A percentile compares a stretch with the other conserved stretches of the same genome.
Evolutionary conservation across 2,329 filamentous ascomycete genomes (phyloP).

Genomic region (Aspergillus hiratsukae): DNA sequence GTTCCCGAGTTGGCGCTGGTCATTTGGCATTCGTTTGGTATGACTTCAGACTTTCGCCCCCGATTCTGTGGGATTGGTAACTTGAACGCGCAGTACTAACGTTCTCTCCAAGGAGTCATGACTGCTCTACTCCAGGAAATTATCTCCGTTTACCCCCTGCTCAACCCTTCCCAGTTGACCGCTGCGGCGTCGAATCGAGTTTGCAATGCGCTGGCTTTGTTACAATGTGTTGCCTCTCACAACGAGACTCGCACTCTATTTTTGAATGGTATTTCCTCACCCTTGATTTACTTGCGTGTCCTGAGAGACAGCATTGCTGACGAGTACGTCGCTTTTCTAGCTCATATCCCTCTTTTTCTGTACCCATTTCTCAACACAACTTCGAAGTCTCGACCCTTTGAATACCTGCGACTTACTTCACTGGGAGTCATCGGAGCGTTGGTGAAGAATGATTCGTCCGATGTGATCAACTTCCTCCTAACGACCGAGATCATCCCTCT

Average conservation of each 20-base stretch:
- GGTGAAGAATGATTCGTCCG: conserved; percentile 97
- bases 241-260: conserved; percentile 94
- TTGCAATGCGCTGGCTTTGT: conserved; percentile 90
- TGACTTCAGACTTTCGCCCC: conserved; percentile 21
- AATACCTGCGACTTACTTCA: conserved; percentile 92
- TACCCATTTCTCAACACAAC: conserved; percentile 99
- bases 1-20: conserved; percentile 94
- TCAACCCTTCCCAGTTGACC: conserved; percentile 95
- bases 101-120: conserved; percentile 71
- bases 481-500: conserved; percentile 98
- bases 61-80: background rate
- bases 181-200: conserved; percentile 96
- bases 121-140: conserved; percentile 96
- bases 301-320: background rate
- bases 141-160: conserved; percentile 93
- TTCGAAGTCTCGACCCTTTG: conserved; percentile 94
- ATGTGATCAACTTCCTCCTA: conserved; percentile 97
- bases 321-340: conserved; percentile 46
- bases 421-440: conserved; percentile 94
- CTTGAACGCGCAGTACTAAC: background rate
- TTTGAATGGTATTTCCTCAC: conserved; percentile 65
- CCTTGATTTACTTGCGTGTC: background rate
- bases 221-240: conserved; percentile 96
- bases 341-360: conserved; percentile 94
- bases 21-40: conserved; percentile 97